Evolutionary conservation across 257 asterid genomes (phyloP), one percentile per base, ranked within the genome.

Genomic region (Agastache rugosa): DNA sequence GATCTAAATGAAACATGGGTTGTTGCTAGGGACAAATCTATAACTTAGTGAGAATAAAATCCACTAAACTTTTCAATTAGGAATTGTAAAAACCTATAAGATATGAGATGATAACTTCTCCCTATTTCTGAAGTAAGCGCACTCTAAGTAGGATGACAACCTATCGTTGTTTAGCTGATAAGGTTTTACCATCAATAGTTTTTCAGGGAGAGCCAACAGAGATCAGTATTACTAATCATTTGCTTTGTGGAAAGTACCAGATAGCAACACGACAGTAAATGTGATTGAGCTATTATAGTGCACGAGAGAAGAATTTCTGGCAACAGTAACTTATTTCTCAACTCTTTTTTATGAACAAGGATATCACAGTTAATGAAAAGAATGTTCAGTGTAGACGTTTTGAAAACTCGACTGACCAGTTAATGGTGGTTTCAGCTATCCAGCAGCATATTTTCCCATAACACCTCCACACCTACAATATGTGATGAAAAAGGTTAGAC

Each of bases 361-460:
- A 51, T n/a, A 39, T 56, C 66, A 73, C 63, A 73, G 31, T 12
- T 74, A n/a, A 19, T 22, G 59, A 34, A 12, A 74, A 69, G 59
- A 45, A 68, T 42, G 71, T 25, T 27, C 23, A 62, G 3, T 4
- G 37, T 12, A 42, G 66, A 51, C 31, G 7, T 8, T 42, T 50
- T 19, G 47, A 67, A 81, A 83, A 77, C 63, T 76, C 12, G 25
- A 88, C 96, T 69, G 72, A 95, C 99, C 97, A 67, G 86, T 85
- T 55, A 92, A 84, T 77, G 99, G 99, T 42, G 98, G 98, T 79
- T 88, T 92, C 75, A 95, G 89, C 81, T 95, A 98, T 75, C 98
- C 99, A 79, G 97, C 96, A n/a, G 98, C 96, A 80, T 95, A 95
- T 79, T 90, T 95, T 71, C 99, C 99, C 97, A 92, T 89, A 73